A percentile compares a stretch with the other conserved stretches of the same genome.
phyloP scores from a whole-genome alignment of 768 basidiomycete species.

The Trametes sanguinea region DNA sequence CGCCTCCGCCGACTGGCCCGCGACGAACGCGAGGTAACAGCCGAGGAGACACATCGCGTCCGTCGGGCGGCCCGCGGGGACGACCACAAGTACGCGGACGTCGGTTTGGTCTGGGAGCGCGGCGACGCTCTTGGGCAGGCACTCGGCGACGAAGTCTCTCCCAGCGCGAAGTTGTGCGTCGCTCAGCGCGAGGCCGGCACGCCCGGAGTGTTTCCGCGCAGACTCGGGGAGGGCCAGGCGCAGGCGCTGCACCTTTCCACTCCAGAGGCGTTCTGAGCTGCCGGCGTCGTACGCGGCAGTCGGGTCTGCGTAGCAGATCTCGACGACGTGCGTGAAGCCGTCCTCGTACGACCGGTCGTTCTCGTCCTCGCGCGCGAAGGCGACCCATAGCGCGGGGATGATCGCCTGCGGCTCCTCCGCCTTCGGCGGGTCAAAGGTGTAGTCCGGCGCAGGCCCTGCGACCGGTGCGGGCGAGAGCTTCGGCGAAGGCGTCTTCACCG shows the following conservation, averaged over 20 bases:
- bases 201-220: slow-evolving; percentile 6
- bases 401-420: slow-evolving; percentile 24
- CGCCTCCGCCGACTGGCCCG: slow-evolving; percentile 24
- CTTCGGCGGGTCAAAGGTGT: slow-evolving; percentile 9
- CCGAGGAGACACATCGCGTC: slow-evolving; percentile 34
- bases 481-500: background rate
- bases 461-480: background rate
- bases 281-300: slow-evolving; percentile 1
- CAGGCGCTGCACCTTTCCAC: slow-evolving; percentile 19
- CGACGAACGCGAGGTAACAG: slow-evolving; percentile 34
- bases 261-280: slow-evolving; percentile 10
- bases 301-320: slow-evolving; percentile 19
- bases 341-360: slow-evolving; percentile 12
- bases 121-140: slow-evolving; percentile 33
- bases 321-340: slow-evolving; percentile 32
- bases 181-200: slow-evolving; percentile 31
- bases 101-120: slow-evolving; percentile 7
- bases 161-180: slow-evolving; percentile 40
- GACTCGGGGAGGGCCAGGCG: slow-evolving; percentile 24
- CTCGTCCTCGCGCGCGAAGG: slow-evolving; percentile 20
- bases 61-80: slow-evolving; percentile 32
- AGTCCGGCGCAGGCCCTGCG: background rate
- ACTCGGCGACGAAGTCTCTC: slow-evolving; percentile 46
- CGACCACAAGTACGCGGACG: slow-evolving; percentile 32
- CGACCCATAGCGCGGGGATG: slow-evolving; percentile 28